Conservation (phyloP, 257 asterid species). For the Solanum appendiculatum region DNA sequence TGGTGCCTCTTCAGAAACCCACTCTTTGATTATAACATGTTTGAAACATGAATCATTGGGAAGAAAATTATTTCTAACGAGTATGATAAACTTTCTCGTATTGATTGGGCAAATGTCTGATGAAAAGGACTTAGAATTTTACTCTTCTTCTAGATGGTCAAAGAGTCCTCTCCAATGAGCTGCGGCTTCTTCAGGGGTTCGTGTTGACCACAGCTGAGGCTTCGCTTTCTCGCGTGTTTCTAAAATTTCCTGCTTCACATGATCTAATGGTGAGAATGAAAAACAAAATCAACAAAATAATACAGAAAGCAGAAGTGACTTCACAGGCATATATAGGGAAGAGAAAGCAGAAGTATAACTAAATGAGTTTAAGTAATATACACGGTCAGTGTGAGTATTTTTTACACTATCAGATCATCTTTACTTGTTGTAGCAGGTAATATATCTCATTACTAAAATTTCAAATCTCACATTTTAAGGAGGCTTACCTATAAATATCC, state of each 20-base stretch:
- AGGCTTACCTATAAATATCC: neutral
- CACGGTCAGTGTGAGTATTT: neutral
- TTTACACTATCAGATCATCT: neutral
- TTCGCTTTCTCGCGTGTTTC: constrained; percentile 31
- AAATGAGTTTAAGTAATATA: no score
- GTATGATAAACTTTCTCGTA: neutral
- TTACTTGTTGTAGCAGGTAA: neutral
- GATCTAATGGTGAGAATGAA: neutral
- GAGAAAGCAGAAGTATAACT: neutral
- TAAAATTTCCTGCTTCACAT: constrained; percentile 12
- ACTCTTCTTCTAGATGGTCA: constrained; percentile 31
- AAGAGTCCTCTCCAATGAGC: constrained; percentile 30
- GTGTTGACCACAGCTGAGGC: constrained; percentile 47
- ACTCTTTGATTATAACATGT: neutral
- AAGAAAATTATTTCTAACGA: neutral
- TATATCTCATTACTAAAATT: neutral
- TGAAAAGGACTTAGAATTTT: neutral
- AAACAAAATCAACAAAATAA: neutral
- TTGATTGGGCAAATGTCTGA: neutral
- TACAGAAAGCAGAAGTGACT: neutral
- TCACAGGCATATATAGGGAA: neutral
- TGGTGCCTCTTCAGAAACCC: neutral
- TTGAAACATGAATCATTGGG: neutral
- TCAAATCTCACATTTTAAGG: neutral
- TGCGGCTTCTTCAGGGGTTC: constrained; percentile 43